Evolutionary conservation across 768 basidiomycete genomes (phyloP).

Genomic region (Tulasnella sp.): DNA sequence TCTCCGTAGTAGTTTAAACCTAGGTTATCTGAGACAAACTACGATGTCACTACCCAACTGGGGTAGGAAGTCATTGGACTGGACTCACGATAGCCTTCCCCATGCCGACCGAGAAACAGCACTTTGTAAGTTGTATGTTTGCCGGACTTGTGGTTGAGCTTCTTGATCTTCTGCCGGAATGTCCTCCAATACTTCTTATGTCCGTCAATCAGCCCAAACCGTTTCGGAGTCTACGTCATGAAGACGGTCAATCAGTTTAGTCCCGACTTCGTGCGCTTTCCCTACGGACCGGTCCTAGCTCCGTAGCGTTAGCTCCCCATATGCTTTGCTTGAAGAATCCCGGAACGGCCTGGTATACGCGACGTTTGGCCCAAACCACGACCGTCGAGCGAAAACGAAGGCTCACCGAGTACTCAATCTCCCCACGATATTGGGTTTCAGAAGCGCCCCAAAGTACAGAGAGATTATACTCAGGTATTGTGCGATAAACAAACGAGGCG

Average conservation of each 20-base stretch:
- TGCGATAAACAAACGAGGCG: not conserved
- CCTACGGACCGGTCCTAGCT: constrained; percentile 16
- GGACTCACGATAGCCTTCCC: constrained; percentile 56
- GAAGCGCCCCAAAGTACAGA: not conserved
- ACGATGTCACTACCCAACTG: not conserved
- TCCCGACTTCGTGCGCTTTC: not conserved
- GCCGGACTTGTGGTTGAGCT: constrained; percentile 35
- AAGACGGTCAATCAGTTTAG: constrained; percentile 11
- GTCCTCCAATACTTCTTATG: constrained; percentile 40
- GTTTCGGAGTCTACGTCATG: constrained; percentile 36
- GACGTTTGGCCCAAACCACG: not conserved
- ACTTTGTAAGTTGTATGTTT: constrained; percentile 43
- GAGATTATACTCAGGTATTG: not conserved
- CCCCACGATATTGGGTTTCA: not conserved
- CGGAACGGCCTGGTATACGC: constrained; percentile 23
- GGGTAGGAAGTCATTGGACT: not conserved
- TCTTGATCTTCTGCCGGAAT: constrained; percentile 31
- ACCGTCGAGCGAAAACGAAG: not conserved
- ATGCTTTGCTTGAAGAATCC: constrained; percentile 37
- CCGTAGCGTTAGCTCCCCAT: constrained; percentile 20
- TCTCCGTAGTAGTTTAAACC: constrained; percentile 47
- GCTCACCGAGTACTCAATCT: not conserved
- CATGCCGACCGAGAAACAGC: constrained; percentile 56
- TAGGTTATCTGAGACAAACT: constrained; percentile 39
- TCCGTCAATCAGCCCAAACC: constrained; percentile 48